Base-by-base conservation (phyloP, 768 basidiomycete genomes). In the Boletales sp. region DNA sequence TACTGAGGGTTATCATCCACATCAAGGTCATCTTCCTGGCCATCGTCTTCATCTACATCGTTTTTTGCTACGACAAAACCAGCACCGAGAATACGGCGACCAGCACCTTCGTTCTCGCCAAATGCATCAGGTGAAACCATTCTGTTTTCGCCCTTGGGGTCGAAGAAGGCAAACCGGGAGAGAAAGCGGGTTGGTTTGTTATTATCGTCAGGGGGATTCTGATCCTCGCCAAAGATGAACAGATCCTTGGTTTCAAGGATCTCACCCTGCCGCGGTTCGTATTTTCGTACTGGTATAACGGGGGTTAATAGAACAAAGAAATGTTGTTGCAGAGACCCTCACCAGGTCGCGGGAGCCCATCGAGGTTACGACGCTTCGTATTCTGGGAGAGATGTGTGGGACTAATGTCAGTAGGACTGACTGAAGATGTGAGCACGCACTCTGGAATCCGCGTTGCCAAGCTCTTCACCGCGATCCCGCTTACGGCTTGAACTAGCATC, bases 11-110 rank as follows among this genome's bases (percentile, higher is more conserved):
- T 62, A 10, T 61, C 66, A 5, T 63, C 71, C 21, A 66, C 66
- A 12, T 62, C 70, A 2, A 67, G 51, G 6, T 65, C 78, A 41
- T 80, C 83, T 31, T 84, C 80, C 49, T 84, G 79, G 0, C 77
- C 84, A 18, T 76, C 80, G 46, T 85, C 84, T 47, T 87, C 85
- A 5, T 84, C 82, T 36, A 74, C 70, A 14, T 71, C 70, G 40
- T 74, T 76, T 32, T 70, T 69, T 0, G 82, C 71, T 11, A 63
- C 57, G 1, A 80, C 78, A n/a, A 65, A 55, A 2, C 88, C 88
- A 0, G 77, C 80, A 5, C 76, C 86, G 50, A 79, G 76, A 40
- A 83, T 71, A 15, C 70, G 57, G 8, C 71, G 67, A 49, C 70
- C 70, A 0, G 43, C 49, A 6, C 74, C 71, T 32, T 68, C 60